Conservation (phyloP, 148 eudicot genomes). For the Rheum nobile region DNA sequence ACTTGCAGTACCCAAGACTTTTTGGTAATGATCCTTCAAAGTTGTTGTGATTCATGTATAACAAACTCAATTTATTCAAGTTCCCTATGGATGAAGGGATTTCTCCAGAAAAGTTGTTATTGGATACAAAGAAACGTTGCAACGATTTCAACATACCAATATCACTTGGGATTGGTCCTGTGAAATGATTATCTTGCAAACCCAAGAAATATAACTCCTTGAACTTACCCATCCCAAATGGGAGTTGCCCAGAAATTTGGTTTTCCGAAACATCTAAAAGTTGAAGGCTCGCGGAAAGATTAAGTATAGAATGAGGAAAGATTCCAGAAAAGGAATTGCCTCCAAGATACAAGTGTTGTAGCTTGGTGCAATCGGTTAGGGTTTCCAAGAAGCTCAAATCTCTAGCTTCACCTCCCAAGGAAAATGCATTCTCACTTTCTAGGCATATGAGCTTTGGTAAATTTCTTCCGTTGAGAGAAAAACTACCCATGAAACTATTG, state of each 20-base stretch:
- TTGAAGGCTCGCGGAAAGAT: conserved; percentile 15
- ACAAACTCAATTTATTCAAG: conserved; percentile 11
- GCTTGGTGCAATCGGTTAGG: conserved; percentile 14
- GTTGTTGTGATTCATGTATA: conserved; percentile 11
- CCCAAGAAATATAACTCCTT: background rate
- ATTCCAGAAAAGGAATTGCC: conserved; percentile 18
- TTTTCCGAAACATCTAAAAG: background rate
- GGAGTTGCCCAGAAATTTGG: conserved; percentile 18
- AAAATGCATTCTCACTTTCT: background rate
- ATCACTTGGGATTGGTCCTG: conserved; percentile 18
- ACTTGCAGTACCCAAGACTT: conserved; percentile 20
- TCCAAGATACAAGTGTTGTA: conserved; percentile 1
- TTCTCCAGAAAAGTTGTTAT: conserved; percentile 20
- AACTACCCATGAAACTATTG: background rate
- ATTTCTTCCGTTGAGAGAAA: conserved; percentile 13
- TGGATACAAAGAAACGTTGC: background rate
- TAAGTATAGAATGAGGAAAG: conserved; percentile 17
- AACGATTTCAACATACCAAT: conserved; percentile 14
- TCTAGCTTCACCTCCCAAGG: background rate
- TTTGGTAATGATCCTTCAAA: conserved; percentile 28
- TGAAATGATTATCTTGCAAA: conserved; percentile 6
- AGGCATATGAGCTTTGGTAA: background rate
- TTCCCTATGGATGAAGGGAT: conserved; percentile 30
- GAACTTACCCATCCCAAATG: conserved; percentile 15
- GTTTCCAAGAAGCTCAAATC: conserved; percentile 24